Conservation (phyloP, 1,284 basidiomycete species). For the Abortiporus biennis region DNA sequence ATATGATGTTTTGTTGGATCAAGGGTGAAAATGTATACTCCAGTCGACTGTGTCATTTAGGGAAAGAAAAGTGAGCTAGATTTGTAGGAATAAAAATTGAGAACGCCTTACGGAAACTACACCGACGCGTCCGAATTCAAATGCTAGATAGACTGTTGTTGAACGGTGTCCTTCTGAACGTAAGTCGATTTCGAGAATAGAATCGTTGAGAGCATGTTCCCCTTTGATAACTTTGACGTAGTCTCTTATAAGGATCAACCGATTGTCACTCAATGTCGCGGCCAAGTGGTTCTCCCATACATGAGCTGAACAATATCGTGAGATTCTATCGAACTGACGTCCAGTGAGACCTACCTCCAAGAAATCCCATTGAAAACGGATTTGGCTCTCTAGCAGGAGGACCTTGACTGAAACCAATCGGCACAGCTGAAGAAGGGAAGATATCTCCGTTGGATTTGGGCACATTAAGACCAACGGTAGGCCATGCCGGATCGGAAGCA, state of each 20-base stretch:
- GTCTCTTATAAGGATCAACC: slow-evolving; percentile 45
- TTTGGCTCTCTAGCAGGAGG: no score
- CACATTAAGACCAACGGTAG: no score
- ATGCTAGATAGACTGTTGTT: slow-evolving; percentile 42
- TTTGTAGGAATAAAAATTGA: neutral
- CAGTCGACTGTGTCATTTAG: slow-evolving; percentile 35
- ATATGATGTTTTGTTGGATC: slow-evolving; percentile 17
- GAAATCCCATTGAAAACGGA: no score
- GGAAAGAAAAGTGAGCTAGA: neutral
- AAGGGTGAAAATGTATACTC: slow-evolving; percentile 37
- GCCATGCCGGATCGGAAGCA: no score
- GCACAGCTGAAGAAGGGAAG: no score
- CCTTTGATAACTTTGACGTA: slow-evolving; percentile 39
- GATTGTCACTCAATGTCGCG: slow-evolving; percentile 34
- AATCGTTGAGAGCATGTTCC: slow-evolving; percentile 27
- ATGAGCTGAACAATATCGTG: slow-evolving; percentile 37
- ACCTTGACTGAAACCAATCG: no score
- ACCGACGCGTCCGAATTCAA: slow-evolving; percentile 42
- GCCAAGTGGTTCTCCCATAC: slow-evolving; percentile 55
- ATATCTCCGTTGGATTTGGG: no score
- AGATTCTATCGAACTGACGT: no score
- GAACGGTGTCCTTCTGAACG: slow-evolving; percentile 12
- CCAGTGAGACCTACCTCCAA: no score
- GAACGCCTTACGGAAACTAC: slow-evolving; percentile 40
- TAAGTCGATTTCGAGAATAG: slow-evolving; percentile 40